Conservation (phyloP, 495 filamentous ascomycete species). For the Podospora didyma region DNA sequence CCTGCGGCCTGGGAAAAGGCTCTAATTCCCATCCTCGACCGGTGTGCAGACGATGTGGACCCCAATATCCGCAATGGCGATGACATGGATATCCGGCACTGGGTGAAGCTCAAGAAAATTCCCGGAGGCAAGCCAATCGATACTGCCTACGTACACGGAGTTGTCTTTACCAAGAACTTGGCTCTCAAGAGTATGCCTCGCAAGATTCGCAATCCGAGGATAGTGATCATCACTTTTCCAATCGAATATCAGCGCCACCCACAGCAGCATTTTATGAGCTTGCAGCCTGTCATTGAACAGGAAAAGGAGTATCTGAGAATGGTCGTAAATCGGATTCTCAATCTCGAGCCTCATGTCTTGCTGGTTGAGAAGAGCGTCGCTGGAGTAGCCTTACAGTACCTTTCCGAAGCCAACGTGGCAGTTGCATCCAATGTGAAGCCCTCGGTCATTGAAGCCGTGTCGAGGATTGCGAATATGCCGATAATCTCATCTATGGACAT, state of each 20-base stretch:
- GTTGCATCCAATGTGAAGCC: conserved; percentile 95
- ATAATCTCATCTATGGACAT: conserved; percentile 96
- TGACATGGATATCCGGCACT: conserved; percentile 97
- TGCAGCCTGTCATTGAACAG: conserved; percentile 94
- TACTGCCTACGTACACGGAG: conserved; percentile 88
- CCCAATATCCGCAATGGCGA: conserved; percentile 86
- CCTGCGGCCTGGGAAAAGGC: conserved; percentile 82
- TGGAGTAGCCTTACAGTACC: conserved; percentile 80
- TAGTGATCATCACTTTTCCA: conserved; percentile 90
- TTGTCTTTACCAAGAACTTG: conserved; percentile 96
- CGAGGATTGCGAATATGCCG: conserved; percentile 81
- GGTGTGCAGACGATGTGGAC: conserved; percentile 91
- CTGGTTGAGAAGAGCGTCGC: conserved; percentile 89
- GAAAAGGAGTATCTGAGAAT: conserved; percentile 93
- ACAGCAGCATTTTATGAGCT: conserved; percentile 95
- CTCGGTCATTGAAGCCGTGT: conserved; percentile 91
- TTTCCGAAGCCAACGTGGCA: conserved; percentile 82
- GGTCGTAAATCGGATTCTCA: conserved; percentile 86
- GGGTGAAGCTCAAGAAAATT: conserved; percentile 96
- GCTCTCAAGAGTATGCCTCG: conserved; percentile 94
- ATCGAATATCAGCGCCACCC: conserved; percentile 91
- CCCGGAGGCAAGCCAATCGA: conserved; percentile 85
- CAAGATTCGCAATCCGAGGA: conserved; percentile 76
- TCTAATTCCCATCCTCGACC: conserved; percentile 83
- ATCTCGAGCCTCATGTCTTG: conserved; percentile 76